A percentile compares a stretch with the other conserved stretches of the same genome.
Evolutionary conservation across 257 asterid species (phyloP).

Genomic region (Nicotiana noctiflora): DNA sequence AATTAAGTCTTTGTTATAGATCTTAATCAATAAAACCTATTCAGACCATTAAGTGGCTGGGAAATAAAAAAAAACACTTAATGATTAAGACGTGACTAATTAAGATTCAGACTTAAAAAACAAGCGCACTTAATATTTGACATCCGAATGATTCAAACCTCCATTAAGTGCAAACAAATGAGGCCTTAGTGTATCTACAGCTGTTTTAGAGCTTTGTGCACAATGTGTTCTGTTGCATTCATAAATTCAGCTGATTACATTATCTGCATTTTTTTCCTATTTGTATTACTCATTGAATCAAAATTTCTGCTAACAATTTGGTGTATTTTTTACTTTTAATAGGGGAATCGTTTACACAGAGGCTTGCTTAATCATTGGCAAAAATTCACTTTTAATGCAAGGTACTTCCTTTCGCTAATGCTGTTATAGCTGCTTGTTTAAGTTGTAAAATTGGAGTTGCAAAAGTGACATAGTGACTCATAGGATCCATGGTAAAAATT

Average conservation of each 20-base stretch:
- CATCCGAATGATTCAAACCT: too few relatives aligned
- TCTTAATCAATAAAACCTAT: too few relatives aligned
- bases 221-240: background rate
- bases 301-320: background rate
- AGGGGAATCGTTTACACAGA: conserved; percentile 95
- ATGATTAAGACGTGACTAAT: too few relatives aligned
- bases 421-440: background rate
- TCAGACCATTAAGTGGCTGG: too few relatives aligned
- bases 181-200: background rate
- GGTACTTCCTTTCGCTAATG: conserved; percentile 34
- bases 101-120: too few relatives aligned
- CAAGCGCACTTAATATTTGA: too few relatives aligned
- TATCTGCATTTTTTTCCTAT: background rate
- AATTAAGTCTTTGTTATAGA: too few relatives aligned
- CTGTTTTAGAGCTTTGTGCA: background rate
- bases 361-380: conserved; percentile 91
- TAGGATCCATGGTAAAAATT: background rate
- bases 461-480: background rate
- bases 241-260: background rate
- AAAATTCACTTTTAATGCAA: conserved; percentile 93
- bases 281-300: background rate
- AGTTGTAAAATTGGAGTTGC: background rate
- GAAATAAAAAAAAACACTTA: too few relatives aligned
- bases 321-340: conserved; percentile 9
- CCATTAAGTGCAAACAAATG: too few relatives aligned